These are phyloP conservation scores for Fusarium nematophilum DNA, from an alignment of 2,329 filamentous ascomycete species.

Conservation along the genomic window DNA sequence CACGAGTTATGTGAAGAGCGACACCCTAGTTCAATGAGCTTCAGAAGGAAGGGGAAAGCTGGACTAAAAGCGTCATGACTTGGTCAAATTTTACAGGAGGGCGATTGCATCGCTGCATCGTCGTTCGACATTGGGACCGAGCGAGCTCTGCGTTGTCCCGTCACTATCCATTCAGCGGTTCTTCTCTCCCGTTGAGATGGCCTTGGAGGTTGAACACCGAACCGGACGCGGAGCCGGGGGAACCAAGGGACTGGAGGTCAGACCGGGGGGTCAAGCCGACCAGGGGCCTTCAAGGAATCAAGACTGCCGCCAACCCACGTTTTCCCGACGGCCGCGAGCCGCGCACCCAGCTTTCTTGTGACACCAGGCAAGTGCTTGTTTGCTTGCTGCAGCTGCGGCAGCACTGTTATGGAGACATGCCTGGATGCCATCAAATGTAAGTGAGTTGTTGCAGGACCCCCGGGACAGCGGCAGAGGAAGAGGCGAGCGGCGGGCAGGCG, in stretches of 20 bases:
- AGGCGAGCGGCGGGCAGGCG: constrained; percentile 1
- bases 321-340: constrained; percentile 34
- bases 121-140: constrained; percentile 23
- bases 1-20: background rate
- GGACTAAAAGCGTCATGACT: background rate
- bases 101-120: constrained; percentile 14
- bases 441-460: constrained; percentile 4
- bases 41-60: background rate
- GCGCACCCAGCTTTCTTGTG: constrained; percentile 14
- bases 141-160: constrained; percentile 37
- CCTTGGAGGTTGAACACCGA: constrained; percentile 4
- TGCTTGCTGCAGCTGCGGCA: constrained; percentile 2
- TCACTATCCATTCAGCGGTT: constrained; percentile 16
- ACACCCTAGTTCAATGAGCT: constrained; percentile 12
- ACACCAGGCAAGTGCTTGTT: constrained; percentile 12
- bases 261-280: constrained; percentile 32
- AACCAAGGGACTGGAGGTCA: constrained; percentile 29
- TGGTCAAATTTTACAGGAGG: constrained; percentile 12
- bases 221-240: constrained; percentile 28
- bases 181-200: constrained; percentile 2
- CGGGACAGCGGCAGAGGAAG: constrained; percentile 4
- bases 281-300: constrained; percentile 33
- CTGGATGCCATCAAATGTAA: no score
- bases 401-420: constrained; percentile 20
- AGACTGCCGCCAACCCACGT: constrained; percentile 34